Percentiles rank a stretch among this genome's conserved stretches.
Evolutionary conservation across 345 rosid genomes (phyloP).

Genomic region (Hibiscus mutabilis): DNA sequence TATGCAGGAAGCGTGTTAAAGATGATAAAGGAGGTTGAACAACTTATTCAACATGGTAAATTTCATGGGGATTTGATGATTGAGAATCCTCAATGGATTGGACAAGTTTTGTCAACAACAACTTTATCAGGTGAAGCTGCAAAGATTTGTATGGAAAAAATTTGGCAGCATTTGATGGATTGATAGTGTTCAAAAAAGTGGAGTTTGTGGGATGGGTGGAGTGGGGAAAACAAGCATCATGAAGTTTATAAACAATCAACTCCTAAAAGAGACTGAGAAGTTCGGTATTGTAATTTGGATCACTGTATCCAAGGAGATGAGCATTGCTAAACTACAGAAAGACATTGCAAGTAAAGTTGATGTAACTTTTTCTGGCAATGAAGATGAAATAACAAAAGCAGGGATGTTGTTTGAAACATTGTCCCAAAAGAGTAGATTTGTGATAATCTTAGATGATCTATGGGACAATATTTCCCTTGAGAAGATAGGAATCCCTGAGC

Average conservation of each 20-base stretch:
- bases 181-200: background rate
- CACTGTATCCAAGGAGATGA: slow-evolving; percentile 3
- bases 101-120: background rate
- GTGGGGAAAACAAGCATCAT: background rate
- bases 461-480: too few species aligned
- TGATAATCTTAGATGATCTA: slow-evolving; percentile 23
- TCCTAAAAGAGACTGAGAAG: background rate
- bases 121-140: background rate
- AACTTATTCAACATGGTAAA: too few species aligned
- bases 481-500: too few species aligned
- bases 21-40: too few species aligned
- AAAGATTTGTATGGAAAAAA: background rate
- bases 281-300: slow-evolving; percentile 18
- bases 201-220: slow-evolving; percentile 14
- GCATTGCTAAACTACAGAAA: background rate
- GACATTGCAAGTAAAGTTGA: background rate
- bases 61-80: too few species aligned
- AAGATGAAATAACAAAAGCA: background rate
- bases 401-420: background rate
- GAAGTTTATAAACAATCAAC: background rate
- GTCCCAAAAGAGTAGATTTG: background rate
- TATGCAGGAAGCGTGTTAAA: too few species aligned
- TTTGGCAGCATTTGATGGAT: slow-evolving; percentile 9
- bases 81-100: background rate
- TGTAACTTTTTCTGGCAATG: background rate